Percentiles rank a stretch among this genome's conserved stretches.
Conservation (phyloP, 148 eudicot genomes). For the Rhododendron ovatum region DNA sequence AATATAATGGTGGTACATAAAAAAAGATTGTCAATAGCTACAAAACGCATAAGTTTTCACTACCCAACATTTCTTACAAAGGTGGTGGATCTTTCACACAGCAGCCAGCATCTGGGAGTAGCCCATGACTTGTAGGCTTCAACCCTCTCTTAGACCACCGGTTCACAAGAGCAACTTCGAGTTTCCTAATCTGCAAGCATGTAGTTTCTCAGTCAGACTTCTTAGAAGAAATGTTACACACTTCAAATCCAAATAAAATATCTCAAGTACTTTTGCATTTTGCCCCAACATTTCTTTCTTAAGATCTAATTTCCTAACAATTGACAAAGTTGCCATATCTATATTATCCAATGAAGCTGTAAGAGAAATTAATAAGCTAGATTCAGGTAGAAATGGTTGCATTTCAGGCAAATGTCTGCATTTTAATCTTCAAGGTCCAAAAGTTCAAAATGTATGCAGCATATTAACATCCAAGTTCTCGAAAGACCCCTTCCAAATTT, state of each 20-base stretch:
- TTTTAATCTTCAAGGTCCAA: not conserved
- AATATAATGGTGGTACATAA: not conserved
- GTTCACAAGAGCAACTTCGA: slow-evolving; percentile 57
- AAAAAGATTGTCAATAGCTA: not conserved
- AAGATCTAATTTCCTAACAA: not conserved
- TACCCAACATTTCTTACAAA: slow-evolving; percentile 21
- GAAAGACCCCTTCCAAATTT: not conserved
- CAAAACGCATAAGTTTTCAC: not conserved
- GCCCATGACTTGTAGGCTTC: slow-evolving; percentile 43
- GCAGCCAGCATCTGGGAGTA: slow-evolving; percentile 29
- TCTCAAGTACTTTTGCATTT: not conserved
- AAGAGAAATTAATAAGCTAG: not conserved
- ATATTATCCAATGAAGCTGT: not conserved
- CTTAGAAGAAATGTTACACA: not conserved
- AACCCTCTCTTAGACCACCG: slow-evolving; percentile 51
- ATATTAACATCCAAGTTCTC: not conserved
- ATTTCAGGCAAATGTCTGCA: not conserved
- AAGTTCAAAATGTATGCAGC: not conserved
- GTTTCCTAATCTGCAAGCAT: slow-evolving; percentile 48
- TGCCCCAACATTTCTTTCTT: not conserved
- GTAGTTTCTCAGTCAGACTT: not conserved
- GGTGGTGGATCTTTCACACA: slow-evolving; percentile 35
- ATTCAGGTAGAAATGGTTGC: not conserved
- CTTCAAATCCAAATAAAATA: not conserved
- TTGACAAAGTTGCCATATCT: not conserved